These are phyloP conservation scores for Oryza glumipatula DNA, from an alignment of 176 grass and related monocot genomes.

Conservation along the genomic window DNA sequence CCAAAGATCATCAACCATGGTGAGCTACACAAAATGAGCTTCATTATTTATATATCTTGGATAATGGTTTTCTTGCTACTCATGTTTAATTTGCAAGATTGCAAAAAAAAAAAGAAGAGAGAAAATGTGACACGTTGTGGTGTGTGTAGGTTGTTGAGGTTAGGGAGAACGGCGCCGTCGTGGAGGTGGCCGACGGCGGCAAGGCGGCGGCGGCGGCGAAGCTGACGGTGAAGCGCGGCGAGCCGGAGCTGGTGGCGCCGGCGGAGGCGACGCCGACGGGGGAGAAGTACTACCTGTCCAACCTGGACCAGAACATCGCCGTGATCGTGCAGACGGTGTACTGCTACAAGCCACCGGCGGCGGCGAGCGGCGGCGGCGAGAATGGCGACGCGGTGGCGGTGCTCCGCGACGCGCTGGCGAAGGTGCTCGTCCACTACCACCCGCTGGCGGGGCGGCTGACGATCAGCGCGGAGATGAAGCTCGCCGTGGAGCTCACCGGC, in stretches of 20 bases:
- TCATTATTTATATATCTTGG: neutral
- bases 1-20: conserved; percentile 34
- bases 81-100: too few relatives aligned
- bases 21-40: conserved; percentile 11
- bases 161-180: conserved; percentile 33
- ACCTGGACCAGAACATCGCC: conserved; percentile 96
- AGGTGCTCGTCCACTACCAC: conserved; percentile 84
- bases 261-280: conserved; percentile 62
- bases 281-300: conserved; percentile 85
- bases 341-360: conserved; percentile 61
- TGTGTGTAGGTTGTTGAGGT: conserved; percentile 48
- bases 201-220: neutral
- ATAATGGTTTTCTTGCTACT: too few relatives aligned
- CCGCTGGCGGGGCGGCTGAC: conserved; percentile 80
- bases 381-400: conserved; percentile 35
- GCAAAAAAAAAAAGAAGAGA: too few relatives aligned
- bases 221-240: conserved; percentile 56
- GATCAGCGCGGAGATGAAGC: conserved; percentile 83
- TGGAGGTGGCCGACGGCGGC: neutral
- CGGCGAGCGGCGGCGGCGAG: neutral
- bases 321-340: conserved; percentile 89
- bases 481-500: conserved; percentile 72
- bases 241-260: conserved; percentile 61
- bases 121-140: neutral
- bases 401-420: conserved; percentile 71